Conservation (phyloP, 306 rosid species). For the Dalbergia oliveri region DNA sequence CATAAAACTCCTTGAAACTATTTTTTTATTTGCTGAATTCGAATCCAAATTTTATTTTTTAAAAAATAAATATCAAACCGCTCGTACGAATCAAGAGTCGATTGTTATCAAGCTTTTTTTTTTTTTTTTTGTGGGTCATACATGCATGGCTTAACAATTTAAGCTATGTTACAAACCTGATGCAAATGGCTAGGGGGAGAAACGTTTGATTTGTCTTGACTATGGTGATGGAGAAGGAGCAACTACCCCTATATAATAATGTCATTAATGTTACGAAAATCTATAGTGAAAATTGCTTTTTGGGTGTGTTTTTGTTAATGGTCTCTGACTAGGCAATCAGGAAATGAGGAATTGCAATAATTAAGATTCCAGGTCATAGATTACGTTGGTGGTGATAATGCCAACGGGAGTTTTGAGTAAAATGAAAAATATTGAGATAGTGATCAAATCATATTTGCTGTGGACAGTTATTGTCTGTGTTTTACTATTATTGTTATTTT, state of each 20-base stretch:
- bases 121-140: neutral
- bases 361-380: constrained; percentile 50
- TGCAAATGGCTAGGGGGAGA: constrained; percentile 18
- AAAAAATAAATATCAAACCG: too few species aligned
- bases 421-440: constrained; percentile 11
- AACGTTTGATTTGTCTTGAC: constrained; percentile 23
- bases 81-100: too few species aligned
- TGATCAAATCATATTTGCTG: neutral
- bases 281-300: constrained; percentile 19
- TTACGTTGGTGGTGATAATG: constrained; percentile 41
- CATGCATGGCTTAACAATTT: constrained; percentile 31
- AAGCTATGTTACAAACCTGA: constrained; percentile 33
- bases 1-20: too few species aligned
- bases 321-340: constrained; percentile 40
- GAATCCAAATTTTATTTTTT: too few species aligned
- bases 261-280: constrained; percentile 3
- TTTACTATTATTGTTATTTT: neutral
- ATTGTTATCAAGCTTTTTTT: too few species aligned
- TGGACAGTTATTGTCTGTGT: constrained; percentile 23
- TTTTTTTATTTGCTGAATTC: too few species aligned
- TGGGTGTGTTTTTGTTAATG: constrained; percentile 35
- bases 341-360: constrained; percentile 34
- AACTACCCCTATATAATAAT: constrained; percentile 50
- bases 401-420: neutral
- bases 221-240: constrained; percentile 54